Evolutionary conservation across 495 filamentous ascomycete species (phyloP).

Genomic region (Alectoria sarmentosa): DNA sequence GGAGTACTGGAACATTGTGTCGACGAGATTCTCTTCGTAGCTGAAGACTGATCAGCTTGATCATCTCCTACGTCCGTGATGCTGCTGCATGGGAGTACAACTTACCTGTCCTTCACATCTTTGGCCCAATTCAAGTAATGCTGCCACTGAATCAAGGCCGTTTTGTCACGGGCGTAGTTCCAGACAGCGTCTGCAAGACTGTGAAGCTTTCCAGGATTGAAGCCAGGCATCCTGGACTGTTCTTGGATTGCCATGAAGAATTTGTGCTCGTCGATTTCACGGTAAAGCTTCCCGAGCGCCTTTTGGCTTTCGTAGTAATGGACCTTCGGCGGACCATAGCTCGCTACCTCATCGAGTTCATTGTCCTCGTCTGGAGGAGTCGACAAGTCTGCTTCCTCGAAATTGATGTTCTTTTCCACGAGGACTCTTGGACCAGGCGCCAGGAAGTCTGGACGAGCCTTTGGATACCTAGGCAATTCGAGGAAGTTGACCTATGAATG

Average conservation of each 20-base stretch:
- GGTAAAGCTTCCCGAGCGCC: constrained; percentile 64
- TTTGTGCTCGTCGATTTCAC: constrained; percentile 62
- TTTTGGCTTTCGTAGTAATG: constrained; percentile 62
- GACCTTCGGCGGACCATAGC: constrained; percentile 28
- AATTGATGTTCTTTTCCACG: constrained; percentile 40
- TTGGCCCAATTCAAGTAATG: constrained; percentile 35
- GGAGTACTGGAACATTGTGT: constrained; percentile 50
- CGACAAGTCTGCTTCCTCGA: constrained; percentile 34
- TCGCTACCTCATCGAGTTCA: constrained; percentile 47
- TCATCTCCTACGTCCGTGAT: background rate
- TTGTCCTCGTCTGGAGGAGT: constrained; percentile 35
- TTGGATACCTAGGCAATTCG: constrained; percentile 36
- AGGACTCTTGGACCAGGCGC: constrained; percentile 55
- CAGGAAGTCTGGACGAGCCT: constrained; percentile 54
- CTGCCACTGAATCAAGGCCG: constrained; percentile 38
- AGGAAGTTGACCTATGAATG: constrained; percentile 35
- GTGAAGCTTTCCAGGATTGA: background rate
- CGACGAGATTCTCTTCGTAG: constrained; percentile 56
- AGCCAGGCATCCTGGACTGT: constrained; percentile 15
- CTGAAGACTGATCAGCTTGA: constrained; percentile 31
- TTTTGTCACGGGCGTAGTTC: constrained; percentile 36
- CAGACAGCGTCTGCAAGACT: constrained; percentile 32
- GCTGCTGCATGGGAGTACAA: background rate
- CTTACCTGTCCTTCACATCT: constrained; percentile 50
- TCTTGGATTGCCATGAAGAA: constrained; percentile 54